These are phyloP conservation scores for Nothophaeocryptopus gaeumannii DNA, from an alignment of 2,329 filamentous ascomycete genomes.

Conservation along the genomic window DNA sequence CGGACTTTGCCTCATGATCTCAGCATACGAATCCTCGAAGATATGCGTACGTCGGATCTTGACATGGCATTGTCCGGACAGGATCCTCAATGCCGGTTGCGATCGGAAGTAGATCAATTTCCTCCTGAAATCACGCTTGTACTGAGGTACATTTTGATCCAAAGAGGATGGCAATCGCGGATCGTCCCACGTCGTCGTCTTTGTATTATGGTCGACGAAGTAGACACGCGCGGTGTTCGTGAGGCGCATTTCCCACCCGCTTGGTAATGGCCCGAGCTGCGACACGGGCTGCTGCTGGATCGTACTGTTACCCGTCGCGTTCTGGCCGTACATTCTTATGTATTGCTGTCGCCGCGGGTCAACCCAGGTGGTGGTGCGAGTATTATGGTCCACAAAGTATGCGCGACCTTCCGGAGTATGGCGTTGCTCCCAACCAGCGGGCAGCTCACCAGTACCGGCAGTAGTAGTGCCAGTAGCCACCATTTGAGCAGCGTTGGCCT, in stretches of 20 bases:
- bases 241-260: constrained; percentile 98
- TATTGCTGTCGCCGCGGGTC: constrained; percentile 96
- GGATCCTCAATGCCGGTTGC: constrained; percentile 90
- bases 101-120: constrained; percentile 99
- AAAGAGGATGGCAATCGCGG: constrained; percentile 90
- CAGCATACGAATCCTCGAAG: constrained; percentile 97
- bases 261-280: constrained; percentile 89
- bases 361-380: constrained; percentile 96
- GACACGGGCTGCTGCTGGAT: constrained; percentile 98
- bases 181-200: constrained; percentile 99
- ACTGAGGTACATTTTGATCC: constrained; percentile 97
- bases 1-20: constrained; percentile 94
- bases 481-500: constrained; percentile 67
- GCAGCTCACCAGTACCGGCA: constrained; percentile 89
- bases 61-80: constrained; percentile 95
- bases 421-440: constrained; percentile 92
- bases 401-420: constrained; percentile 91
- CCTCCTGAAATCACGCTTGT: constrained; percentile 96
- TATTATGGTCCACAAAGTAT: constrained; percentile 99
- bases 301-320: constrained; percentile 69
- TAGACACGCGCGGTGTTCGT: constrained; percentile 98
- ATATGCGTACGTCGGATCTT: constrained; percentile 96
- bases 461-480: constrained; percentile 94
- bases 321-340: constrained; percentile 96
- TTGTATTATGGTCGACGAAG: constrained; percentile 99